Evolutionary conservation across 225 moss, liverwort and hornwort species (phyloP), one percentile per base, ranked within the genome.

Genomic region (Anthoceros angustus): DNA sequence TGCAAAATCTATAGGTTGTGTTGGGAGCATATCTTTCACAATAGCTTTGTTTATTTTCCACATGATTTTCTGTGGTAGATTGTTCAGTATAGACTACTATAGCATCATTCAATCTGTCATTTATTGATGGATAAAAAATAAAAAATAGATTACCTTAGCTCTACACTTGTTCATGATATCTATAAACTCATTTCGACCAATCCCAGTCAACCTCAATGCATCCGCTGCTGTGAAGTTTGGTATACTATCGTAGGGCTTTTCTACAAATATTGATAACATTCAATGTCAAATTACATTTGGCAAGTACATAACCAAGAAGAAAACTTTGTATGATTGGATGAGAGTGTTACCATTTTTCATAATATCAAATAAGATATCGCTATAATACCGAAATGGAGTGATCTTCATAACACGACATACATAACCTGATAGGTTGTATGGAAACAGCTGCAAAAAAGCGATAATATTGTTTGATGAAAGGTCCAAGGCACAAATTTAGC

Each of bases 1-100:
- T 66, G 76, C 78, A 66, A 92, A 89, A 25, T 98, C 80, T 60
- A 84, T 88, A 26, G 98, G 74, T 63, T 77, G 72, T 55, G 70
- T 84, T 40, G 98, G 89, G 64, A 98, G 76, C 98, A 98, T 98
- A 71, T 98, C 98, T 67, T 80, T 92, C 10, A 88, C 92, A 61
- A 98, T 92, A 21, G 92, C 79, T 71, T 98, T 98, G 71, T 98
- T 98, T 64, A 98, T 85, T 84, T 98, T 98, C 98, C 98, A 98
- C 98, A 98, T 98, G 32, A 98, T 63, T 75, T 89, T 98, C 95
- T 98, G 80, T 70, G 77, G 16, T 9, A 41, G 65, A 67, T 63
- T 64, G 68, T 21, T 45, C 66, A 64, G 39, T 42, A 40, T 7
- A 16, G 15, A 7, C 4, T 4, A 50, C 15, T 50, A 50, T 50